These are phyloP conservation scores for Pichia kudriavzevii DNA, from an alignment of 1,139 yeast species.

Conservation along the genomic window DNA sequence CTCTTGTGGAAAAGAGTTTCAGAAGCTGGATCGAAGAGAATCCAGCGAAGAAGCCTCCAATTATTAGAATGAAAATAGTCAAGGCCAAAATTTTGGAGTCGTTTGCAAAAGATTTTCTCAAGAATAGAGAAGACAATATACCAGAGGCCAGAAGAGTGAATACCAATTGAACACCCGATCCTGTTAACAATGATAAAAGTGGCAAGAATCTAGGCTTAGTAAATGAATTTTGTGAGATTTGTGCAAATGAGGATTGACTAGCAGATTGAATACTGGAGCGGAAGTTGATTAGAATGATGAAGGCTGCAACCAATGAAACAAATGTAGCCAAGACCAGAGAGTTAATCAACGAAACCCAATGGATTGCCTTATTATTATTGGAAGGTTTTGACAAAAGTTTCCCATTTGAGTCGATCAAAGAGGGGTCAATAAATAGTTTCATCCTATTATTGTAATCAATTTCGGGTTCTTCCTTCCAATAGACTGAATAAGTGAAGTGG, in stretches of 20 bases:
- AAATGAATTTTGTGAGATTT: conserved; percentile 47
- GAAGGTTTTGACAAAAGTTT: conserved; percentile 28
- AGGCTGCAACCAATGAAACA: conserved; percentile 55
- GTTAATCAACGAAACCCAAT: conserved; percentile 65
- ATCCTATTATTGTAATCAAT: conserved; percentile 67
- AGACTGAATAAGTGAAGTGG: conserved; percentile 79
- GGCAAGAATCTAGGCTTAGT: conserved; percentile 42
- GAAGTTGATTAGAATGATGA: conserved; percentile 47
- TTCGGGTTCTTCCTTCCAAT: conserved; percentile 77
- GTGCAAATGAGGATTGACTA: background rate
- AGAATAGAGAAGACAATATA: conserved; percentile 47
- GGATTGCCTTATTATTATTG: conserved; percentile 46
- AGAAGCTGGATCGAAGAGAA: conserved; percentile 58
- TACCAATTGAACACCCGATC: conserved; percentile 68
- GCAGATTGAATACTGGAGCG: background rate
- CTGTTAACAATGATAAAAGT: conserved; percentile 48
- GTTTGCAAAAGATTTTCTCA: conserved; percentile 36
- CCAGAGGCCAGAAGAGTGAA: conserved; percentile 59
- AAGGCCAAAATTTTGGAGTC: conserved; percentile 60
- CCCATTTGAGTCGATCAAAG: conserved; percentile 10
- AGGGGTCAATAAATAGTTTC: conserved; percentile 45
- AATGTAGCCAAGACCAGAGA: conserved; percentile 55
- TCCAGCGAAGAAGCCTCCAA: conserved; percentile 70
- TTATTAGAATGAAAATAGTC: conserved; percentile 51
- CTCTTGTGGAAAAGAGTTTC: conserved; percentile 29